Evolutionary conservation across 1,284 basidiomycete genomes (phyloP).

Genomic region (Ustilago nuda): DNA sequence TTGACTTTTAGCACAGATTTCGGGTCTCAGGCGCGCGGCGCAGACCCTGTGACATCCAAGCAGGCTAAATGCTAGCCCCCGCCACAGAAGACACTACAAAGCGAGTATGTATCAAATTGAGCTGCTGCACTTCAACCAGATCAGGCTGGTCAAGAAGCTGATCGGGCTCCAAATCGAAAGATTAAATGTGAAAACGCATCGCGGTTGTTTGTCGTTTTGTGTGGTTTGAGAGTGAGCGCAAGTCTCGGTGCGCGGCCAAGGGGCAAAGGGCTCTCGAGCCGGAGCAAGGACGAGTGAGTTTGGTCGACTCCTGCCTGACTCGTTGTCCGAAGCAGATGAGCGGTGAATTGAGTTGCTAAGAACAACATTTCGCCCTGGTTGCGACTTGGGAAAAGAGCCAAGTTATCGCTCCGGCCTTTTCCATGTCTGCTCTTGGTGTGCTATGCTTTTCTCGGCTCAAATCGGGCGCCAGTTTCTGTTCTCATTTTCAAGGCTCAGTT

Average conservation of each 20-base stretch:
- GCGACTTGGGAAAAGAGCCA: not conserved
- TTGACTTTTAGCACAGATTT: too few relatives aligned
- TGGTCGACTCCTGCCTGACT: not conserved
- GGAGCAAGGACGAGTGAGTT: not conserved
- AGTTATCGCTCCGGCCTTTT: slow-evolving; percentile 25
- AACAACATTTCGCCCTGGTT: not conserved
- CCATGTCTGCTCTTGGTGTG: slow-evolving; percentile 4
- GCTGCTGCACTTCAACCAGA: not conserved
- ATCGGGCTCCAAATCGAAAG: slow-evolving; percentile 25
- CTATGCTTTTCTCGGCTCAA: slow-evolving; percentile 1
- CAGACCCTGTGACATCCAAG: too few relatives aligned
- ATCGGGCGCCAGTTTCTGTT: slow-evolving; percentile 12
- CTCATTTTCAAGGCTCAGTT: too few relatives aligned
- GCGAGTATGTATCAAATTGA: too few relatives aligned
- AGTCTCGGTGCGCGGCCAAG: too few relatives aligned
- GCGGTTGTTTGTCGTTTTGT: too few relatives aligned
- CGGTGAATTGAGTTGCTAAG: not conserved
- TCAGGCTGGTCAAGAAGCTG: slow-evolving; percentile 10
- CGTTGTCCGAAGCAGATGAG: not conserved
- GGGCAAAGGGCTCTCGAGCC: too few relatives aligned
- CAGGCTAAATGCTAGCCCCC: too few relatives aligned
- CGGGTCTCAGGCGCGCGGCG: too few relatives aligned
- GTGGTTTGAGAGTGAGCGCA: too few relatives aligned
- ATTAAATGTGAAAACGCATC: too few relatives aligned
- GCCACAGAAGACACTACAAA: too few relatives aligned